Percentiles rank a stretch among this genome's conserved stretches.
Conservation (phyloP, 805 yeast species). For the Starmera quercuum region DNA sequence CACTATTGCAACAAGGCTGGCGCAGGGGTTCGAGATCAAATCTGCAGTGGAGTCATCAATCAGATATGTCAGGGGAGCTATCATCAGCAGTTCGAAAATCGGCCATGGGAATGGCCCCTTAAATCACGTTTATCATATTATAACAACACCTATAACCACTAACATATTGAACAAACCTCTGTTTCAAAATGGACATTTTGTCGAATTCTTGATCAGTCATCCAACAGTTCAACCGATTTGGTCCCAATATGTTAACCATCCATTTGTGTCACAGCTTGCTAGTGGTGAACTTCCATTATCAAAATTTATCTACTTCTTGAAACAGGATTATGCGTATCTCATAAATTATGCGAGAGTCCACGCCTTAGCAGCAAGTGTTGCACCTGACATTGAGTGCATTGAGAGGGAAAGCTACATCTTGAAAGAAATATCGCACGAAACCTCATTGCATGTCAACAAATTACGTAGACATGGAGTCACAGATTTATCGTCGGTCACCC, state of each 20-base stretch:
- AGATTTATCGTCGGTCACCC: constrained; percentile 36
- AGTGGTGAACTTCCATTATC: constrained; percentile 38
- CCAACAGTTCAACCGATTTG: constrained; percentile 48
- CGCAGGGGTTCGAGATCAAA: constrained; percentile 39
- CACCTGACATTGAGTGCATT: constrained; percentile 46
- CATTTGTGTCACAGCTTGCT: constrained; percentile 50
- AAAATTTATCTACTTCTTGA: constrained; percentile 43
- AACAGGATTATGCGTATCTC: constrained; percentile 63
- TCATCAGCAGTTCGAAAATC: constrained; percentile 33
- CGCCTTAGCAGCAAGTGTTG: constrained; percentile 53
- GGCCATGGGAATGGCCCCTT: constrained; percentile 67
- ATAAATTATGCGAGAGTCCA: constrained; percentile 63
- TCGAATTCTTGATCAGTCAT: constrained; percentile 46
- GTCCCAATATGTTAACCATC: constrained; percentile 53
- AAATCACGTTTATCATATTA: constrained; percentile 48
- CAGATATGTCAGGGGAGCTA: constrained; percentile 61
- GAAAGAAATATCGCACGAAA: constrained; percentile 44
- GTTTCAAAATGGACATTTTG: constrained; percentile 23
- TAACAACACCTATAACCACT: constrained; percentile 3
- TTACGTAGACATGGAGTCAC: constrained; percentile 36
- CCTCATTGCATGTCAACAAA: constrained; percentile 46
- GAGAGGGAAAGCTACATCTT: constrained; percentile 44
- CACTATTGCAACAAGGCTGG: constrained; percentile 69
- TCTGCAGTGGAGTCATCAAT: constrained; percentile 51
- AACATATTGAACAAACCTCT: neutral